Base-by-base conservation (phyloP, 495 filamentous ascomycete species). In the Xylaria grammica region DNA sequence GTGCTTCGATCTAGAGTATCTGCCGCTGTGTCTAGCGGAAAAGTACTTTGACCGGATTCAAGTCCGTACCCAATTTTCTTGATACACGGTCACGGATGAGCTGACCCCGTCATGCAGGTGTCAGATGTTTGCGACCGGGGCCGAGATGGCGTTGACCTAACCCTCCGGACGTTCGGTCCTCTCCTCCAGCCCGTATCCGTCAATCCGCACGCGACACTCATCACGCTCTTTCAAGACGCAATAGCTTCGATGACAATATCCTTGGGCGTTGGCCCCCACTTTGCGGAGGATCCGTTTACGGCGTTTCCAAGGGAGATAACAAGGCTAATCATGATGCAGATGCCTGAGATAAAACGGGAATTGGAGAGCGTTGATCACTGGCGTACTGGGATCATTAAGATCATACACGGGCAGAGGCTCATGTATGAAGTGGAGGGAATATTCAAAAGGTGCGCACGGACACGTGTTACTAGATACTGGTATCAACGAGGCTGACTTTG, bases 21-120 rank as follows among this genome's bases (percentile, higher is more conserved):
- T 58, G 36, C 55, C 55, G 11, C 11, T 1, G n/a, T 6, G 10
- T n/a, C 56, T 60, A 11, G 5, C 3, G 1, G 19, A 13, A 13
- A 34, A 34, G 15, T 42, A 8, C 7, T 60, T 60, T n/a, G 56
- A 60, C 38, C 56, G 56, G 10, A 60, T 60, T 34, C 40, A 56
- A 17, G 53, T 54, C 1, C 10, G 51, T 54, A 20, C 32, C 20
- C 17, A 8, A 27, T 27, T 13, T 26, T 2, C 27, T 1, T 1
- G 22, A n/a, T n/a, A n/a, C n/a, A n/a, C n/a, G n/a, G n/a, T n/a
- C n/a, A 7, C 20, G 46, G 13, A 2, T 1, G 22, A 36, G 27
- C 30, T 24, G 22, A 38, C 15, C 1, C 36, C 17, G 9, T 2
- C 32, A 4, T 24, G 30, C 17, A 58, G 42, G 40, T 42, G 1